Evolutionary conservation across 2,329 filamentous ascomycete species (phyloP).

Genomic region (Sarocladiaceae sp.): DNA sequence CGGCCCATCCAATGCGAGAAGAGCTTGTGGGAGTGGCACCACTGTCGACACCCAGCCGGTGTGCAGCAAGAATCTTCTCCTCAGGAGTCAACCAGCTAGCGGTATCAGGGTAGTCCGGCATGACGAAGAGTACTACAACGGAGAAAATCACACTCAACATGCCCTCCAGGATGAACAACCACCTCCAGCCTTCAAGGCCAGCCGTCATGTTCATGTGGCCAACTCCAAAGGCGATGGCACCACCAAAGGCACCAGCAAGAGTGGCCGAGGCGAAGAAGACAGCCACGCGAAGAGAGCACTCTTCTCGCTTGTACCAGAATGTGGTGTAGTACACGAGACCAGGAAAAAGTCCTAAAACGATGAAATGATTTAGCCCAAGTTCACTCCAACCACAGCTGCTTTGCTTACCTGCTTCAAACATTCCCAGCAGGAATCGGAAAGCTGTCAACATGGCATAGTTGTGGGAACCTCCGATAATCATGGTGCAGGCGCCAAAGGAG

Average conservation of each 20-base stretch:
- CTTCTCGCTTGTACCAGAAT: conserved; percentile 54
- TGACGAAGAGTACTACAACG: conserved; percentile 55
- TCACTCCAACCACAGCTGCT: too few species aligned
- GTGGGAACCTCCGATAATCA: conserved; percentile 30
- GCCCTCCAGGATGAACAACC: conserved; percentile 53
- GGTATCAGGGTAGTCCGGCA: conserved; percentile 67
- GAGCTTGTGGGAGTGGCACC: too few species aligned
- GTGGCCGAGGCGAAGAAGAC: conserved; percentile 69
- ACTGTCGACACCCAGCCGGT: conserved; percentile 35
- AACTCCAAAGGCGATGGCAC: conserved; percentile 55
- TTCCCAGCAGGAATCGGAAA: conserved; percentile 43
- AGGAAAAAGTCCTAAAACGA: too few species aligned
- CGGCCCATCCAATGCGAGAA: too few species aligned
- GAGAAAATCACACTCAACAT: conserved; percentile 51
- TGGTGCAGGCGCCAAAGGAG: conserved; percentile 38
- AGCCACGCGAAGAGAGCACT: conserved; percentile 33
- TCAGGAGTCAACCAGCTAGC: conserved; percentile 27
- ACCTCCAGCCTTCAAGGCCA: conserved; percentile 39
- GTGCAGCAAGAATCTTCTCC: conserved; percentile 31
- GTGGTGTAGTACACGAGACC: conserved; percentile 57
- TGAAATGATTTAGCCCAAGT: too few species aligned
- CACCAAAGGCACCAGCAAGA: conserved; percentile 61
- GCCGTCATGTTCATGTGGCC: conserved; percentile 50
- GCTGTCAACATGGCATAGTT: conserved; percentile 19
- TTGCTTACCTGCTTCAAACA: conserved; percentile 54